phyloP scores from a whole-genome alignment of 2,329 filamentous ascomycete species.

The Trichocomaceae sp. region DNA sequence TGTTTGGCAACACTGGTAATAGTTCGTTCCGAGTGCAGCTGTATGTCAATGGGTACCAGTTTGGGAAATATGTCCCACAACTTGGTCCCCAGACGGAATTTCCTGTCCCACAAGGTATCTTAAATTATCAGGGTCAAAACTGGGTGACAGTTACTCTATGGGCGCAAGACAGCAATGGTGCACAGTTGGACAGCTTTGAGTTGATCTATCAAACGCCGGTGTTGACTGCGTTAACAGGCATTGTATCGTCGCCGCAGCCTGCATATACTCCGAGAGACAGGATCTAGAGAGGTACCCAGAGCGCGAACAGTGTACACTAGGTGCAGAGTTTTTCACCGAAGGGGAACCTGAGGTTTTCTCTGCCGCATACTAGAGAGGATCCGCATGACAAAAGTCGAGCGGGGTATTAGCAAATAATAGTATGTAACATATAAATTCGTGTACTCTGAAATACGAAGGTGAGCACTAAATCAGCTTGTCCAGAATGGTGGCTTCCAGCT shows the following conservation, averaged over 20 bases:
- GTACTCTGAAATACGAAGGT: no score
- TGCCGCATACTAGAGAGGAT: no score
- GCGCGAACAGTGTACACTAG: no score
- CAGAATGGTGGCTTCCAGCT: no score
- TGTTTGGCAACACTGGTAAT: not conserved
- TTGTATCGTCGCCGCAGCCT: constrained; percentile 43
- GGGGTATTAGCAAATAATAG: constrained; percentile 40
- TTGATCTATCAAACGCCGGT: constrained; percentile 47
- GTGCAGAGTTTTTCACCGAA: no score
- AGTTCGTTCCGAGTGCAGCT: constrained; percentile 27
- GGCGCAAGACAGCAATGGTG: constrained; percentile 54
- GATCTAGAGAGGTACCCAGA: no score
- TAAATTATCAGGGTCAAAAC: constrained; percentile 65
- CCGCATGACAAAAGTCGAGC: no score
- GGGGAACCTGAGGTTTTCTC: no score
- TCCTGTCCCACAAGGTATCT: constrained; percentile 65
- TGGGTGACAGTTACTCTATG: constrained; percentile 63
- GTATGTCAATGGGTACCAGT: constrained; percentile 72
- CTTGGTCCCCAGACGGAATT: constrained; percentile 65
- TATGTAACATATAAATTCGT: no score
- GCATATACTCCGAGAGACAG: constrained; percentile 43
- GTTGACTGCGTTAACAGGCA: constrained; percentile 43
- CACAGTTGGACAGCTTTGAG: constrained; percentile 47
- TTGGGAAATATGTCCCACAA: constrained; percentile 61
- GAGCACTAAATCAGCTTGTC: no score